These are phyloP conservation scores for Cucumis cinereus DNA, from an alignment of 306 rosid genomes.

Conservation along the genomic window DNA sequence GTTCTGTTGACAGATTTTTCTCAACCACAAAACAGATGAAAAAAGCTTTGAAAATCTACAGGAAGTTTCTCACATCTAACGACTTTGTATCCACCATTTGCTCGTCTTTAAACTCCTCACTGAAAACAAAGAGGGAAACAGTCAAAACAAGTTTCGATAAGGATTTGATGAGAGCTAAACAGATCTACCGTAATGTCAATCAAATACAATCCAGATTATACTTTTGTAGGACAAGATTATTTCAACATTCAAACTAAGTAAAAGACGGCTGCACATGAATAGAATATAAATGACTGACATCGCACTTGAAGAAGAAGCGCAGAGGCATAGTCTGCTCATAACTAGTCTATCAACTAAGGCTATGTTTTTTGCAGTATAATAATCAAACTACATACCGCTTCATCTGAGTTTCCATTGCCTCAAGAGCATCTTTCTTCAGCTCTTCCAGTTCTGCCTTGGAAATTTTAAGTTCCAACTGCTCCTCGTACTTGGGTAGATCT, in stretches of 20 bases:
- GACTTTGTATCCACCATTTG: slow-evolving; percentile 43
- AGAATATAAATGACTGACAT: too few relatives aligned
- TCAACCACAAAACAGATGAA: slow-evolving; percentile 11
- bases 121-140: slow-evolving; percentile 24
- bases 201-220: neutral
- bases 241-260: neutral
- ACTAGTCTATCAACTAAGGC: neutral
- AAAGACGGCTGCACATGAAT: neutral
- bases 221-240: neutral
- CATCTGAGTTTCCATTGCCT: slow-evolving; percentile 89
- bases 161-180: neutral
- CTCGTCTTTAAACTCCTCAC: slow-evolving; percentile 98
- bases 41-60: slow-evolving; percentile 9
- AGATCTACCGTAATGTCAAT: neutral
- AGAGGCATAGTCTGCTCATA: neutral
- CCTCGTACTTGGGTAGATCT: slow-evolving; percentile 75
- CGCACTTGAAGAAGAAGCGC: too few relatives aligned
- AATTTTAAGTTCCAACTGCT: slow-evolving; percentile 56
- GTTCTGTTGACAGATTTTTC: slow-evolving; percentile 21
- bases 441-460: slow-evolving; percentile 84
- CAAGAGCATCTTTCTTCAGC: slow-evolving; percentile 67
- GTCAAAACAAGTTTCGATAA: neutral
- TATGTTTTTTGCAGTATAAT: neutral
- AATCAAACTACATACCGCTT: slow-evolving; percentile 44
- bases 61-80: slow-evolving; percentile 82